These are phyloP conservation scores for Tuber umbilicatum DNA, from an alignment of 495 filamentous ascomycete species.

Conservation along the genomic window DNA sequence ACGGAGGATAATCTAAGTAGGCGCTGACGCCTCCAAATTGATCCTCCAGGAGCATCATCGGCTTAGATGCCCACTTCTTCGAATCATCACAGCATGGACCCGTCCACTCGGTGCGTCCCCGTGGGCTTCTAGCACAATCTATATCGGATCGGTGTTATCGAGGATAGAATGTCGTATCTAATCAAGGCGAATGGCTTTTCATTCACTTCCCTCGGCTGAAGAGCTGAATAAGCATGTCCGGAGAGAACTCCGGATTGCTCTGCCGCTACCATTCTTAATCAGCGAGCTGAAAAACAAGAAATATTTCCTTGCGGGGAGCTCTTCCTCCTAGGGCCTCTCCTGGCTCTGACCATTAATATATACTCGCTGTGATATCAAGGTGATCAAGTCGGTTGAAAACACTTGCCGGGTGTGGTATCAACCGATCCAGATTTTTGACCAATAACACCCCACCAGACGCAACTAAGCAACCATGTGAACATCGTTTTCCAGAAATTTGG, in stretches of 20 bases:
- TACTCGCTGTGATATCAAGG: too few species aligned
- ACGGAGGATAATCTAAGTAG: slow-evolving; percentile 19
- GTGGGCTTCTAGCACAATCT: slow-evolving; percentile 58
- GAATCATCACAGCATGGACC: slow-evolving; percentile 69
- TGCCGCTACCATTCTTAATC: slow-evolving; percentile 30
- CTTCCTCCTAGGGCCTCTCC: slow-evolving; percentile 76
- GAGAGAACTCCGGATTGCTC: slow-evolving; percentile 67
- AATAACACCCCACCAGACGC: too few species aligned
- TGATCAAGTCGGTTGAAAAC: too few species aligned
- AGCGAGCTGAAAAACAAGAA: slow-evolving; percentile 63
- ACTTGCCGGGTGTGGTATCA: too few species aligned
- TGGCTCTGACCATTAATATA: slow-evolving; percentile 82
- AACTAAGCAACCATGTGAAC: too few species aligned
- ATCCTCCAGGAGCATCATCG: slow-evolving; percentile 73
- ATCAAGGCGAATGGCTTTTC: slow-evolving; percentile 66
- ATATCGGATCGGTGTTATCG: slow-evolving; percentile 29
- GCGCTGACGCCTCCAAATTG: slow-evolving; percentile 82
- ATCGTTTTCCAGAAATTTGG: too few species aligned
- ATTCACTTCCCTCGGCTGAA: slow-evolving; percentile 70
- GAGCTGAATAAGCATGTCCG: slow-evolving; percentile 79
- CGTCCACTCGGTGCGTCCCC: slow-evolving; percentile 77
- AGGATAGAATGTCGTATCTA: slow-evolving; percentile 42
- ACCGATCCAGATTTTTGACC: too few species aligned
- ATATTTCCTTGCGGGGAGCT: slow-evolving; percentile 72
- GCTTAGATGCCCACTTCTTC: slow-evolving; percentile 83